phyloP scores from a whole-genome alignment of 2,329 filamentous ascomycete species.

The Coniochaeta sp. region DNA sequence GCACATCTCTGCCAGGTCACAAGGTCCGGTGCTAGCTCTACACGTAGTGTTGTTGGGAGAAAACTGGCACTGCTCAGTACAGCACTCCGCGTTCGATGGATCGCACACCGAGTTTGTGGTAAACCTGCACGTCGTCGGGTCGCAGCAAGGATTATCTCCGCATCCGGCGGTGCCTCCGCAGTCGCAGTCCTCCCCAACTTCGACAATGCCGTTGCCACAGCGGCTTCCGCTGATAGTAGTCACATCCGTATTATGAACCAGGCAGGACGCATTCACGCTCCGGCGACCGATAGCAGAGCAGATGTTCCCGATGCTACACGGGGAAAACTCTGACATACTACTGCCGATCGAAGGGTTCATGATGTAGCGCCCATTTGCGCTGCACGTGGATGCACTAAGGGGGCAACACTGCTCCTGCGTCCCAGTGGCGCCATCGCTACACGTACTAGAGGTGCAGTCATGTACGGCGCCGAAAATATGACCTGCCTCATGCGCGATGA shows the following conservation, averaged over 20 bases:
- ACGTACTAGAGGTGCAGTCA: too few relatives aligned
- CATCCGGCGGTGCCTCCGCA: slow-evolving; percentile 75
- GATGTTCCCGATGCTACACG: too few relatives aligned
- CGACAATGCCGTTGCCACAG: slow-evolving; percentile 61
- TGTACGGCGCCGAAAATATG: slow-evolving; percentile 96
- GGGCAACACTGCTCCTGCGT: too few relatives aligned
- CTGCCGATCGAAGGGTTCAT: too few relatives aligned
- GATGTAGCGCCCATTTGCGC: too few relatives aligned
- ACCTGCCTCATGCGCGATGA: slow-evolving; percentile 88
- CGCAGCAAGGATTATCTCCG: slow-evolving; percentile 70
- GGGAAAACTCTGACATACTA: too few relatives aligned
- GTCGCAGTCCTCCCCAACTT: slow-evolving; percentile 92
- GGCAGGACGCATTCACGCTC: too few relatives aligned
- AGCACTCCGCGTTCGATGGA: slow-evolving; percentile 74
- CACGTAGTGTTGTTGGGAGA: too few relatives aligned
- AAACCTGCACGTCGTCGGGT: slow-evolving; percentile 82
- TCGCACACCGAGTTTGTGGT: slow-evolving; percentile 69
- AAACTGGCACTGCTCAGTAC: slow-evolving; percentile 63
- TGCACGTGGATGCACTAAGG: too few relatives aligned
- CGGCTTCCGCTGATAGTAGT: slow-evolving; percentile 69
- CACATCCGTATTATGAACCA: slow-evolving; percentile 23
- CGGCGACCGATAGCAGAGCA: too few relatives aligned
- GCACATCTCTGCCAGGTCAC: slow-evolving; percentile 81
- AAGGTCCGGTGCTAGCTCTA: slow-evolving; percentile 58
- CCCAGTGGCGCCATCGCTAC: too few relatives aligned